Base-by-base conservation (phyloP, 2,329 filamentous ascomycete genomes). In the Nemania bipapillata region DNA sequence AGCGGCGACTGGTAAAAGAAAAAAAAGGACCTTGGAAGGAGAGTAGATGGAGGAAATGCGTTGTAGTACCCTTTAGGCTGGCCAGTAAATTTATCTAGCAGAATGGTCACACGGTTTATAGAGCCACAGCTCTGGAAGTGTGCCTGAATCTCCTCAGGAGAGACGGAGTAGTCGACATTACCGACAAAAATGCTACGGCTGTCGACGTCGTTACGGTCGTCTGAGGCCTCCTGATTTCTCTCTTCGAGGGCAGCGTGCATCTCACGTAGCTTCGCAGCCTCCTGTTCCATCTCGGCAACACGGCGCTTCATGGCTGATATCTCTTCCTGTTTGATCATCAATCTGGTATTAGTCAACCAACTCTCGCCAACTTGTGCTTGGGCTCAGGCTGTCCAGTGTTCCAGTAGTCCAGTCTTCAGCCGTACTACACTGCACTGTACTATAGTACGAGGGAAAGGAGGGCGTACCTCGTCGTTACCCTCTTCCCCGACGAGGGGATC, bases 51-150 rank as follows among this genome's bases (percentile, higher is more conserved):
- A 2, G 20, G 15, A 9, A 47, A n/a, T 7, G 11, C 91, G 81
- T 7, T n/a, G 50, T 15, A 91, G 82, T 85, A 97, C 94, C 96
- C 96, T 86, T 99, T 99, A n/a, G 96, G 96, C 85, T 98, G 94
- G 72, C 96, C 96, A 11, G 94, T 97, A 79, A 97, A 98, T 85
- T 99, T 99, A 84, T 99, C 96, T 75, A 99, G 84, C 74, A 99
- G 85, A 74, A 99, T 99, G 1, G 96, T 99, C 68, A 99, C 96
- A 69, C 96, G 91, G 82, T 99, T 99, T 85, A 99, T 99, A 74
- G 92, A 93, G 69, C 96, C 96, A 77, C 94, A 97, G 85, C 91
- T 96, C 85, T 97, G 94, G 84, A 99, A 99, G 79, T 99, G 96
- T 68, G 94, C 93, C 84, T 99, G 96, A 68, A 99, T 96, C 84